phyloP scores from a whole-genome alignment of 371 early-diverging fungal genomes.

The Umbelopsis sp. region DNA sequence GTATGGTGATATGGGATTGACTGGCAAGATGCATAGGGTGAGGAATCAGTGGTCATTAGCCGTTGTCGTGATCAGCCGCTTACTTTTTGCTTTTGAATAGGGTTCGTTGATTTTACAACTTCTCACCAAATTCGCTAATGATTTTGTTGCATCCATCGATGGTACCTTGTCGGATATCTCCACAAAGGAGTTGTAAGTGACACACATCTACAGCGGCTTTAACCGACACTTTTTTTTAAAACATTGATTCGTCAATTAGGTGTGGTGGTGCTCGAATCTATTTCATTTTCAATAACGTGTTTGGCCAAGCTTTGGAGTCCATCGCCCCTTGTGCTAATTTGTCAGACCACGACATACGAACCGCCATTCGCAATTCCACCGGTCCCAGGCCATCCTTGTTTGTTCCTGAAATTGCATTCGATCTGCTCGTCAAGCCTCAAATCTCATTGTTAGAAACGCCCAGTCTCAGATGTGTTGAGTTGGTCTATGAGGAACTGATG shows the following conservation, averaged over 20 bases:
- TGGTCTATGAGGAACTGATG: conserved; percentile 88
- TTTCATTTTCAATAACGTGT: conserved; percentile 89
- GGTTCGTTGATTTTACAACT: conserved; percentile 76
- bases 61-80: not conserved
- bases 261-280: conserved; percentile 92
- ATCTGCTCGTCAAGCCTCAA: conserved; percentile 85
- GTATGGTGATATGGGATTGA: conserved; percentile 69
- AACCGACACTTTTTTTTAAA: too few relatives aligned
- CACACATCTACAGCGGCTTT: not conserved
- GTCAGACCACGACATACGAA: conserved; percentile 83
- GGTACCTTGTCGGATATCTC: conserved; percentile 85
- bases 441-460: conserved; percentile 82
- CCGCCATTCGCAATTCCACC: conserved; percentile 89
- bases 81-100: conserved; percentile 29
- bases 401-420: conserved; percentile 92
- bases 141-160: conserved; percentile 83
- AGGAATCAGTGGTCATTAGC: not conserved
- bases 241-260: conserved; percentile 22
- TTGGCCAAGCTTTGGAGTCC: conserved; percentile 78
- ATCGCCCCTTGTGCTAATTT: conserved; percentile 81
- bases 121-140: conserved; percentile 80
- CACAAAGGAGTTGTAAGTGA: conserved; percentile 81
- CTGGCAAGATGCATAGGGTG: conserved; percentile 58
- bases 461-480: conserved; percentile 83
- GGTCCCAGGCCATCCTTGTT: conserved; percentile 87